These are phyloP conservation scores for Ambrosiella beaveri DNA, from an alignment of 2,329 filamentous ascomycete species.

Conservation along the genomic window DNA sequence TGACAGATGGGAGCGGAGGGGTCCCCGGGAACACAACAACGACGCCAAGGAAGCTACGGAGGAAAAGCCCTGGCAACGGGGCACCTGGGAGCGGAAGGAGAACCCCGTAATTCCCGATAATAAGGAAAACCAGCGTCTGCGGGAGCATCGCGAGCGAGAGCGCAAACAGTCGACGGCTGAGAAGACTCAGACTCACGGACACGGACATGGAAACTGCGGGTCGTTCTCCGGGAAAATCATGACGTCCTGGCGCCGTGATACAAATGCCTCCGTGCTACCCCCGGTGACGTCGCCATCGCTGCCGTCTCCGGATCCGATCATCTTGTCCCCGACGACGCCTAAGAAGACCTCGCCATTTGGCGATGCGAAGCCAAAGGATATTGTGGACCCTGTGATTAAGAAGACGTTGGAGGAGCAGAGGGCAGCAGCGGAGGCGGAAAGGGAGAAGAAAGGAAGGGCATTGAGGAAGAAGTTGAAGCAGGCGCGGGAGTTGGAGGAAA, in stretches of 20 bases:
- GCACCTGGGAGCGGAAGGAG: neutral
- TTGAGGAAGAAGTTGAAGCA: slow-evolving; percentile 91
- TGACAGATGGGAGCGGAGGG: neutral
- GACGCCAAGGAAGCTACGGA: neutral
- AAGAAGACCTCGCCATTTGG: neutral
- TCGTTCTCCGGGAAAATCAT: neutral
- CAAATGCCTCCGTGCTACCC: neutral
- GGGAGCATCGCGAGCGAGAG: neutral
- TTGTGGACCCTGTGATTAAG: neutral
- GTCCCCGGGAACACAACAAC: neutral
- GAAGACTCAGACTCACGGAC: neutral
- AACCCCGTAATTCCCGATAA: neutral
- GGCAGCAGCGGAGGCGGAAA: slow-evolving; percentile 20
- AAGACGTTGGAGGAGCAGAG: slow-evolving; percentile 83
- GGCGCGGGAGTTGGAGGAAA: slow-evolving; percentile 73
- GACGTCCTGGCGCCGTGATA: slow-evolving; percentile 1
- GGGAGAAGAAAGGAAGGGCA: slow-evolving; percentile 82
- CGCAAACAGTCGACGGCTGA: neutral
- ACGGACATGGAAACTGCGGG: too few species aligned
- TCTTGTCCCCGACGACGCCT: neutral
- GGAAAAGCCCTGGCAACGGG: neutral
- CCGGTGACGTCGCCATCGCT: neutral
- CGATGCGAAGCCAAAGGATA: slow-evolving; percentile 2
- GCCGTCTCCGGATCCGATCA: neutral
- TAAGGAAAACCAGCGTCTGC: neutral